A percentile compares a stretch with the other conserved stretches of the same genome.
These are phyloP conservation scores for Bassia scoparia DNA, from an alignment of 148 eudicot species.

Conservation along the genomic window DNA sequence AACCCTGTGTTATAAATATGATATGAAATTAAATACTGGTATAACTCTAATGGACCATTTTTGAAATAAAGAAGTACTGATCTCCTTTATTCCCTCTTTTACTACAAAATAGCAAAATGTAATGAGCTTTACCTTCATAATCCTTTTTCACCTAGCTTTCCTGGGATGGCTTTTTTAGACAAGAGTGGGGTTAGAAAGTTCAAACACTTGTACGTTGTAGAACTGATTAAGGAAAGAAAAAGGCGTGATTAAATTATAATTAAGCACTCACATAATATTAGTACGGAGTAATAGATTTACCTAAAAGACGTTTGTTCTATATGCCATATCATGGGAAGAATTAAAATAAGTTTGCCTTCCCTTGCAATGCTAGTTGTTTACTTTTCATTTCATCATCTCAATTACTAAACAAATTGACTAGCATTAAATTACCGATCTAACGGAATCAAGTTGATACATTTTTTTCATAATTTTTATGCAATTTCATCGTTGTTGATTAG, in stretches of 20 bases:
- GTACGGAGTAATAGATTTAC: no score
- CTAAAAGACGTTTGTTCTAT: no score
- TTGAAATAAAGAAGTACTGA: conserved; percentile 4
- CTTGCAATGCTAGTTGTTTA: no score
- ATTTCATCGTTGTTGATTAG: no score
- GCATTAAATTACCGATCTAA: no score
- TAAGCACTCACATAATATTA: neutral
- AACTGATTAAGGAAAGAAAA: neutral
- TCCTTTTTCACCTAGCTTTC: neutral
- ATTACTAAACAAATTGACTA: no score
- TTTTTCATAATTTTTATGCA: no score
- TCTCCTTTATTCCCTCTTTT: neutral
- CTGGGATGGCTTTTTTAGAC: conserved; percentile 1
- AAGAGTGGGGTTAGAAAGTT: conserved; percentile 14
- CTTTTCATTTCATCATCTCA: no score
- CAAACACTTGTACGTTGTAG: conserved; percentile 6
- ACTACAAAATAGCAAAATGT: neutral
- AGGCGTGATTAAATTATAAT: neutral
- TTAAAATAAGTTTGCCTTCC: no score
- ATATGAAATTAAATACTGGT: neutral
- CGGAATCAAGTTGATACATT: no score
- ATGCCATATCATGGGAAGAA: no score
- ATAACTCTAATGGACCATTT: conserved; percentile 2
- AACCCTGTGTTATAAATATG: conserved; percentile 1
- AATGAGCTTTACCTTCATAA: neutral